Base-by-base conservation (phyloP, 1,284 basidiomycete species). In the Leccinum fuscescens region DNA sequence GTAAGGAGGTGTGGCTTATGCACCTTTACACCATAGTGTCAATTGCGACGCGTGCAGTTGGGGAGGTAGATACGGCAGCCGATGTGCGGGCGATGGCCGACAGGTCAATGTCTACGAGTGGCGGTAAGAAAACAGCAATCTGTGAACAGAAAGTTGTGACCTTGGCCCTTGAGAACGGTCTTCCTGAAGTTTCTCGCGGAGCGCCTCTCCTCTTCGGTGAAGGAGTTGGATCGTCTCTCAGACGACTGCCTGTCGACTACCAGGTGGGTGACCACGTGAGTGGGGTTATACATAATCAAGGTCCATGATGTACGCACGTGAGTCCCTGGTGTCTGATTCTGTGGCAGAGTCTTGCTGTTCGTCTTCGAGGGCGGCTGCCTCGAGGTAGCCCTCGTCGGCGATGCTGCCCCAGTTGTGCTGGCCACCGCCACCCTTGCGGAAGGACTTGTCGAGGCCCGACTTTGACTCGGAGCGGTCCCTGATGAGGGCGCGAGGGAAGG, bases 381-480 rank as follows among this genome's bases (percentile, higher is more conserved):
- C 88, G 70, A 83, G 79, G 62, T 81, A 77, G 48, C 74, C 77
- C 76, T 93, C 88, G 67, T 92, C 80, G 14, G 75, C 75, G 67
- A 91, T 73, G 55, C 81, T 83, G 62, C 93, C 93, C 93, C 93
- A 94, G 78, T 92, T 93, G 78, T 93, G 86, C 3, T 82, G 79
- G 44, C 93, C 93, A 44, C 84, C 86, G 58, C 93, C 93, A 65
- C 83, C 80, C 79, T 95, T 94, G 75, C 86, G 89, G 58, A 92
- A 72, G 63, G 81, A 82, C 74, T 85, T 85, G 81, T 87, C 85
- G 61, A 89, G 81, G 56, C 92, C 93, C 39, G 86, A 84, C 73
- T 86, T 88, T 70, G 89, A 88, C 78, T 88, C 83, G 39, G 88
- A 87, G 67, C 88, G 86, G 79, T 95, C 93, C 78, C 86, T 89